phyloP scores from a whole-genome alignment of 1,284 basidiomycete species.

The Rhodotorula mucilaginosa region DNA sequence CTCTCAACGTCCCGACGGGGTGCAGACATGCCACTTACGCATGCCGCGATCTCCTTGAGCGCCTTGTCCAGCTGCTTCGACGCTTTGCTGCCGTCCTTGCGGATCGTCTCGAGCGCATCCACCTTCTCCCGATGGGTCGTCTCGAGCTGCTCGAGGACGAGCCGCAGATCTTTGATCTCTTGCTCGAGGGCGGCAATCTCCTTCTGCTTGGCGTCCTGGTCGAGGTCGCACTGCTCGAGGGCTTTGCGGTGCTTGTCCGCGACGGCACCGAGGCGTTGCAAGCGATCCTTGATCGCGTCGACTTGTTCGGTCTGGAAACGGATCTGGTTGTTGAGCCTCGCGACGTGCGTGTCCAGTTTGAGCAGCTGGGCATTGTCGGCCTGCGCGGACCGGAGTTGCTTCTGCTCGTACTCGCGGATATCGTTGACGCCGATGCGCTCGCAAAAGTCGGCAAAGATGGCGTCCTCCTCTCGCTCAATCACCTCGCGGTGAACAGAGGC shows the following conservation, averaged over 20 bases:
- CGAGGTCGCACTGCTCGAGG: conserved; percentile 15
- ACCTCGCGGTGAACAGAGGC: conserved; percentile 60
- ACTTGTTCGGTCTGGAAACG: conserved; percentile 77
- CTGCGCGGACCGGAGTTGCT: conserved; percentile 81
- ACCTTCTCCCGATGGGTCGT: conserved; percentile 62
- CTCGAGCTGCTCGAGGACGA: conserved; percentile 57
- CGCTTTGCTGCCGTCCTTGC: conserved; percentile 67
- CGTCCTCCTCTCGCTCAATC: conserved; percentile 76
- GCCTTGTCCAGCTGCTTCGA: conserved; percentile 76
- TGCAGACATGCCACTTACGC: conserved; percentile 54
- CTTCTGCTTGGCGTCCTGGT: conserved; percentile 8
- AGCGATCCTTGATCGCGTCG: conserved; percentile 62
- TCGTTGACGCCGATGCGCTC: conserved; percentile 71
- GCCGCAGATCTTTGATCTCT: conserved; percentile 35
- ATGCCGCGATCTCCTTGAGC: conserved; percentile 81
- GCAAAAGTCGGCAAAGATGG: conserved; percentile 78
- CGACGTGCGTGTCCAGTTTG: conserved; percentile 81
- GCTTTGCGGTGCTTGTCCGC: conserved; percentile 9
- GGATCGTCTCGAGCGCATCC: conserved; percentile 70
- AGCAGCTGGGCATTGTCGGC: conserved; percentile 81
- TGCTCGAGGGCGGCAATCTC: conserved; percentile 23
- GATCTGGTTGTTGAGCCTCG: conserved; percentile 80
- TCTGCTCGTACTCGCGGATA: conserved; percentile 93
- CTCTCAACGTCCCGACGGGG: neutral
- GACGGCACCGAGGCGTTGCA: conserved; percentile 51